Conservation (phyloP, 2,329 filamentous ascomycete species). For the Chrysoporthe austroafricana region DNA sequence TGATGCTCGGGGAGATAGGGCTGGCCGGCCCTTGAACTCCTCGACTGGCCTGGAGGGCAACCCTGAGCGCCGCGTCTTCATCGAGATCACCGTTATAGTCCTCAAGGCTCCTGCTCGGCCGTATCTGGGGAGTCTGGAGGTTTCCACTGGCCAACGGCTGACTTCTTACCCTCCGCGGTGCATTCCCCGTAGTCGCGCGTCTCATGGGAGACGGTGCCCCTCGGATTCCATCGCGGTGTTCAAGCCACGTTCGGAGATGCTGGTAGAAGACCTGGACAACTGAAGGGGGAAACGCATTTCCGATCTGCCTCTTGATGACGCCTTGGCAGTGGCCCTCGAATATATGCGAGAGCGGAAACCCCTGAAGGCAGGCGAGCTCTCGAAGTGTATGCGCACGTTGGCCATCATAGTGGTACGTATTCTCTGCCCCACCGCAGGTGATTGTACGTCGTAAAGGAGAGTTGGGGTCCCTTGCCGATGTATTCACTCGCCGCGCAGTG, state of each 20-base stretch:
- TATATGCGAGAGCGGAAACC: constrained; percentile 65
- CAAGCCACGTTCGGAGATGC: constrained; percentile 51
- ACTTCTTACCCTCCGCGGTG: too few relatives aligned
- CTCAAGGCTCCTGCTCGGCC: background rate
- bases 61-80: background rate
- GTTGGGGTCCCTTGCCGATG: constrained; percentile 49
- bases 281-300: constrained; percentile 75
- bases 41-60: constrained; percentile 35
- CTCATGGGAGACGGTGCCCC: too few relatives aligned
- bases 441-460: constrained; percentile 59
- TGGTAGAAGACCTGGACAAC: constrained; percentile 54
- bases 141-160: background rate
- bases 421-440: constrained; percentile 63
- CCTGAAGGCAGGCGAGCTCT: constrained; percentile 73
- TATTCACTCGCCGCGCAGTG: constrained; percentile 30
- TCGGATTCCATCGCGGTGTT: constrained; percentile 45
- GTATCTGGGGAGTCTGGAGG: background rate
- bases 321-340: constrained; percentile 50
- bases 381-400: constrained; percentile 64
- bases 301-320: constrained; percentile 66
- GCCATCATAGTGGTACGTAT: constrained; percentile 66
- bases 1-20: background rate
- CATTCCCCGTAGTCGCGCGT: too few relatives aligned
- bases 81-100: background rate
- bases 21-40: background rate